phyloP scores from a whole-genome alignment of 2,329 filamentous ascomycete genomes.

The Aspergillus spinulosporus region DNA sequence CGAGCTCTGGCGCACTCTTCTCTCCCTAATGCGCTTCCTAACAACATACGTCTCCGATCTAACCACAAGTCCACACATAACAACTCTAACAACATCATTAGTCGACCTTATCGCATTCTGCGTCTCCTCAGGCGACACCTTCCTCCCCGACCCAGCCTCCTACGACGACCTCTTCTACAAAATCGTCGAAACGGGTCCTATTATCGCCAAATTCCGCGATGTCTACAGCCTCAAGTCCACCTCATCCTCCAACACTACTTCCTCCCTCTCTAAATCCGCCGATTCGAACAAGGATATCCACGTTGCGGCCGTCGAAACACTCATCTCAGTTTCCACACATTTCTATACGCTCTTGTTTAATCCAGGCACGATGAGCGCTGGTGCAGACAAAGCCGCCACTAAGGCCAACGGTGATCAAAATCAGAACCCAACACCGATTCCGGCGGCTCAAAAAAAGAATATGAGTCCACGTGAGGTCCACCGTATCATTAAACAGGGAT shows the following conservation, averaged over 20 bases:
- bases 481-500: slow-evolving; percentile 91
- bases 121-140: slow-evolving; percentile 82
- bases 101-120: slow-evolving; percentile 82
- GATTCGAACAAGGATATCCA: slow-evolving; percentile 27
- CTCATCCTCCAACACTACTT: slow-evolving; percentile 2
- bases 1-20: slow-evolving; percentile 85
- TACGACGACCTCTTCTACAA: slow-evolving; percentile 99
- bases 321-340: slow-evolving; percentile 75
- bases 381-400: background rate
- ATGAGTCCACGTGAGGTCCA: slow-evolving; percentile 82
- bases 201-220: slow-evolving; percentile 77
- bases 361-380: slow-evolving; percentile 46
- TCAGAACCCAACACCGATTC: slow-evolving; percentile 31
- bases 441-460: slow-evolving; percentile 56
- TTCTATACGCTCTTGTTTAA: slow-evolving; percentile 75
- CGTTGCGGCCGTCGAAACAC: slow-evolving; percentile 75
- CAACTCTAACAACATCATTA: slow-evolving; percentile 71
- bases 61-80: slow-evolving; percentile 66
- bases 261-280: slow-evolving; percentile 21
- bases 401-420: slow-evolving; percentile 17
- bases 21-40: slow-evolving; percentile 86
- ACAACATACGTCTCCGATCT: slow-evolving; percentile 82
- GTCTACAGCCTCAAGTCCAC: slow-evolving; percentile 59
- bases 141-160: slow-evolving; percentile 79
- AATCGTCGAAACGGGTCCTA: slow-evolving; percentile 85